Evolutionary conservation across 805 yeast species (phyloP), one percentile per base, ranked within the genome.

Genomic region (Candida ficus): DNA sequence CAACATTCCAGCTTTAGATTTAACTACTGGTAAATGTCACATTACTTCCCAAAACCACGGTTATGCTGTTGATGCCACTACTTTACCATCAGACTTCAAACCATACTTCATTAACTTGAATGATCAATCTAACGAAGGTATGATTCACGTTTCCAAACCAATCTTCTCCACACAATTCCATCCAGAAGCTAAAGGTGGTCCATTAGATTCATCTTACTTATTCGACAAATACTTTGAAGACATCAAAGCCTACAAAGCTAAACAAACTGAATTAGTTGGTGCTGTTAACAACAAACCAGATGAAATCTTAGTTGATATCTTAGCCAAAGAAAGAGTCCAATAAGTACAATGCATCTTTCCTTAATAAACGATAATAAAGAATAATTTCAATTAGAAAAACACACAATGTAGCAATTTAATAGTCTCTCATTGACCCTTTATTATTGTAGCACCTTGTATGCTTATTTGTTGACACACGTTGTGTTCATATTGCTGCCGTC

Each of bases 111-210:
- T 90, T 53, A 93, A 93, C 68, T 74, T 91, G 66, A 93, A 93
- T 63, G 99, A 93, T 64, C 82, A 88, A 62, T 85, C 95, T 40
- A 93, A 93, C 64, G 99, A 93, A 68, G 99, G 99, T 56, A 89
- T 93, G 95, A 83, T 80, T 56, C 99, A 93, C 65, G 74, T 70
- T 42, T 60, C 77, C 29, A 83, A 78, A 62, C 99, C 99, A 38
- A 85, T 91, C 41, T 93, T 91, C 68, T 87, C 96, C 29, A 88
- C 96, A 3, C 99, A 93, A 66, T 93, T 93, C 76, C 99, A 93
- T 63, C 99, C 99, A 36, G 99, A 93, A 67, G 98, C 99, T 43
- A 91, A 89, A 69, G 98, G 99, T 55, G 99, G 99, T 53, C 99
- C 99, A 44, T 74, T 84, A 56, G 99, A 93, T 65, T 85, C 96